Conservation (phyloP, 345 rosid species). For the Cardamine resedifolia region DNA sequence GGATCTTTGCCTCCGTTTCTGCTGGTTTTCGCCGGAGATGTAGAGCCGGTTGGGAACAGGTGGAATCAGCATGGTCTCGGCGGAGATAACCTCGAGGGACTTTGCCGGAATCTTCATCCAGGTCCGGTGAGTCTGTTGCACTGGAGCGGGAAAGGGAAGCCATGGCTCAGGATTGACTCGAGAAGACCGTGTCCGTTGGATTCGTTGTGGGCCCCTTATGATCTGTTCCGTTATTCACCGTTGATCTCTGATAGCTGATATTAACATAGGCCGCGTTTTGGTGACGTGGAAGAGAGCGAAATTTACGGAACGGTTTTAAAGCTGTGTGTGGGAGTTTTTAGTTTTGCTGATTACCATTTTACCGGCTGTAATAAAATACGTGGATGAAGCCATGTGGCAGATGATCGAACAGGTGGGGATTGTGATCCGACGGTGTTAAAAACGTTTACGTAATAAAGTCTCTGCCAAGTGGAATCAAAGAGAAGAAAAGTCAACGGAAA, state of each 20-base stretch:
- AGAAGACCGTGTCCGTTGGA: slow-evolving; percentile 65
- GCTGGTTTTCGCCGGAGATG: slow-evolving; percentile 79
- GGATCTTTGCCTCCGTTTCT: slow-evolving; percentile 87
- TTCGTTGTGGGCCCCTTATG: slow-evolving; percentile 65
- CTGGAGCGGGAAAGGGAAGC: slow-evolving; percentile 95
- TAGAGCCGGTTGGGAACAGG: slow-evolving; percentile 74
- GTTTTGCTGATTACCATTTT: background rate
- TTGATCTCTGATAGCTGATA: slow-evolving; percentile 58
- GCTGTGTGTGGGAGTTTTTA: background rate
- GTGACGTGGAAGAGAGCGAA: background rate
- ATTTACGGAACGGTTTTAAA: background rate
- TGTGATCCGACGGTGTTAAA: slow-evolving; percentile 11
- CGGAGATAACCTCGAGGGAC: slow-evolving; percentile 75
- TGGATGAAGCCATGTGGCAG: slow-evolving; percentile 7
- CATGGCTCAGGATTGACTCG: slow-evolving; percentile 75
- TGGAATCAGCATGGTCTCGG: slow-evolving; percentile 97
- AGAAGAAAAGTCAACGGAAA: background rate
- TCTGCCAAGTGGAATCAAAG: background rate
- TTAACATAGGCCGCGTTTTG: slow-evolving; percentile 16
- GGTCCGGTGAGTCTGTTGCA: slow-evolving; percentile 85
- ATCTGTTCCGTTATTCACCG: slow-evolving; percentile 53
- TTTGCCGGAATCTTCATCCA: slow-evolving; percentile 69
- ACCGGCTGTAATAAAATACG: background rate
- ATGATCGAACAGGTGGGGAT: background rate
- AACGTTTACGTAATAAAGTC: background rate